Evolutionary conservation across 2,329 filamentous ascomycete genomes (phyloP).

Genomic region (Nigrospora oryzae): DNA sequence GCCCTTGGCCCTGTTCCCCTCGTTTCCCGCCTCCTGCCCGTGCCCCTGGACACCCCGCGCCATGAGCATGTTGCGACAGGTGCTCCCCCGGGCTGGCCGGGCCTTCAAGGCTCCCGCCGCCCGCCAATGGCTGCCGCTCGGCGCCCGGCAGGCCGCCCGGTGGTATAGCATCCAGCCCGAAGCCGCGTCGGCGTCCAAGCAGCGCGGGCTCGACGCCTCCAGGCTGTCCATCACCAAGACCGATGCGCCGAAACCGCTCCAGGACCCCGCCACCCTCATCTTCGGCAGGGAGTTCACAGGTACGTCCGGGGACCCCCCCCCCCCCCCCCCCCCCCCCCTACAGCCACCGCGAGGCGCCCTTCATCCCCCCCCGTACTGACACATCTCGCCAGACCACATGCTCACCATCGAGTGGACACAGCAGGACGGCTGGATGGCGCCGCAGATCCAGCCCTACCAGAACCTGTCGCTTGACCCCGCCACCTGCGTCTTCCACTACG

Average conservation of each 20-base stretch:
- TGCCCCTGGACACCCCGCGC: too few relatives aligned
- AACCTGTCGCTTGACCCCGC: conserved; percentile 95
- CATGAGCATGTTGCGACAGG: conserved; percentile 31
- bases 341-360: too few relatives aligned
- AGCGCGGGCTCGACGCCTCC: conserved; percentile 65
- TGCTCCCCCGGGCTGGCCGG: conserved; percentile 31
- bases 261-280: conserved; percentile 71
- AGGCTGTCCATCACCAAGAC: conserved; percentile 71
- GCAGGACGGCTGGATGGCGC: conserved; percentile 71
- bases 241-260: conserved; percentile 62
- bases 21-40: too few relatives aligned
- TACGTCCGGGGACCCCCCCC: conserved; percentile 27
- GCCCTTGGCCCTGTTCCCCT: too few relatives aligned
- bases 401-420: conserved; percentile 90
- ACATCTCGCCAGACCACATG: conserved; percentile 72
- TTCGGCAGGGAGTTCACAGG: conserved; percentile 91
- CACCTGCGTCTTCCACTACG: conserved; percentile 97
- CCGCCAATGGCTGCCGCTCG: conserved; percentile 19
- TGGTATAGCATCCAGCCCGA: conserved; percentile 45
- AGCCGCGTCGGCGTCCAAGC: conserved; percentile 40
- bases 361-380: background rate
- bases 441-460: conserved; percentile 86
- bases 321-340: background rate
- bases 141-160: conserved; percentile 26
- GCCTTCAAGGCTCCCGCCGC: conserved; percentile 20